Conservation (phyloP, 1,284 basidiomycete species). For the Polyporus tsugae region DNA sequence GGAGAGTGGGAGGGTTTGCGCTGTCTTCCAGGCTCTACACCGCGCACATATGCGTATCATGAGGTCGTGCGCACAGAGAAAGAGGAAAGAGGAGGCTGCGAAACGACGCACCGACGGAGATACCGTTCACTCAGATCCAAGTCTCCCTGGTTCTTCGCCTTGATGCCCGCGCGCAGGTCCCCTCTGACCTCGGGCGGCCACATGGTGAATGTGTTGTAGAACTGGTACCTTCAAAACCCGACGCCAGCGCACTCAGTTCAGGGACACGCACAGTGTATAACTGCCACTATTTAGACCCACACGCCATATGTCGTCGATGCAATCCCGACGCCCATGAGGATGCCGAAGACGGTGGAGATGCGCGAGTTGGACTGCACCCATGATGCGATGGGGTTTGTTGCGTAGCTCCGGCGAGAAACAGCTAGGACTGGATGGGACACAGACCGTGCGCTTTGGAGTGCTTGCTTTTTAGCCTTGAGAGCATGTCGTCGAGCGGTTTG, state of each 20-base stretch:
- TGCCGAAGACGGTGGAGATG: conserved; percentile 57
- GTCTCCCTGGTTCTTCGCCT: conserved; percentile 69
- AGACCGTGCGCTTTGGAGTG: not conserved
- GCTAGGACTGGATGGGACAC: not conserved
- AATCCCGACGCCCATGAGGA: conserved; percentile 56
- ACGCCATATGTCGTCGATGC: conserved; percentile 61
- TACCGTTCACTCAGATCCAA: conserved; percentile 61
- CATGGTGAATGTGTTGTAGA: conserved; percentile 67
- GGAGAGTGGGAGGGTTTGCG: conserved; percentile 57
- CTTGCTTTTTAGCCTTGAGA: not conserved
- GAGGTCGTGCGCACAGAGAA: conserved; percentile 1
- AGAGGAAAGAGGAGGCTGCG: not conserved
- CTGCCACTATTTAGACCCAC: conserved; percentile 47
- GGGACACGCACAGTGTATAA: not conserved
- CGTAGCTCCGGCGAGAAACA: not conserved
- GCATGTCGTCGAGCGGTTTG: not conserved
- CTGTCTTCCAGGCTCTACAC: conserved; percentile 68
- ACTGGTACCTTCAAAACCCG: conserved; percentile 58
- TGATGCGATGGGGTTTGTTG: conserved; percentile 14
- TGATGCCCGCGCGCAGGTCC: conserved; percentile 71
- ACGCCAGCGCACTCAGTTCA: not conserved
- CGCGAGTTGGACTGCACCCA: conserved; percentile 36
- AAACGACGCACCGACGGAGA: conserved; percentile 58
- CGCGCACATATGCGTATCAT: too few species aligned
- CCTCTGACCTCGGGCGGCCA: conserved; percentile 71